Base-by-base conservation (phyloP, 805 yeast species). In the Myxozyma geophila region DNA sequence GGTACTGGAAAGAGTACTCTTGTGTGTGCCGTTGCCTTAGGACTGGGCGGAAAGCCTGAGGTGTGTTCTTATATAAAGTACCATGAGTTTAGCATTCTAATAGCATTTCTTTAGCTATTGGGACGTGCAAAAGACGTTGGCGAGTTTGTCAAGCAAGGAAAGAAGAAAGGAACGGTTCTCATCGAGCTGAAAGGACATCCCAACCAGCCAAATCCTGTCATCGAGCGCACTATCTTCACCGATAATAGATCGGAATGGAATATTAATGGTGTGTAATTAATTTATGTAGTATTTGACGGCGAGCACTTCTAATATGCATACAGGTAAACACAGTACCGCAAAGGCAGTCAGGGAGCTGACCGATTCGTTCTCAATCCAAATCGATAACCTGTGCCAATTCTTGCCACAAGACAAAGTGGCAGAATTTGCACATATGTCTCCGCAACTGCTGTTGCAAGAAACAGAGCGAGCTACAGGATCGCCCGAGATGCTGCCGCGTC, bases 1-100 rank as follows among this genome's bases (percentile, higher is more conserved):
- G 99, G 99, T 36, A 85, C 97, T 0, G 99, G 99, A 7, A 95
- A 95, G 73, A 86, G 93, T 44, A 90, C 99, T 0, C 84, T 95
- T 71, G 96, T 95, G 1, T 90, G 97, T 64, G 98, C 98, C 0
- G 85, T 93, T 0, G 93, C 96, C 74, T 79, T 96, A 36, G 97
- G 97, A 0, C 77, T 95, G 21, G 92, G 88, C 1, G 98, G 98
- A 1, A 85, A 82, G 71, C 82, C 89, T 23, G 89, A 84, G 46
- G 66, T 39, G 7, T 64, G 64, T 36, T 7, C 21, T 28, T 4
- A 19, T 50, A 12, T 17, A n/a, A n/a, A 35, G 12, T 35, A 36
- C n/a, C 46, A 13, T 71, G 71, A 17, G 21, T 35, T 8, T 23
- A 36, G 2, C 9, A 8, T 17, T 23, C 37, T 41, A 17, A 13